Evolutionary conservation across 768 basidiomycete species (phyloP), one percentile per base, ranked within the genome.

Genomic region (Lactifluus piperatus): DNA sequence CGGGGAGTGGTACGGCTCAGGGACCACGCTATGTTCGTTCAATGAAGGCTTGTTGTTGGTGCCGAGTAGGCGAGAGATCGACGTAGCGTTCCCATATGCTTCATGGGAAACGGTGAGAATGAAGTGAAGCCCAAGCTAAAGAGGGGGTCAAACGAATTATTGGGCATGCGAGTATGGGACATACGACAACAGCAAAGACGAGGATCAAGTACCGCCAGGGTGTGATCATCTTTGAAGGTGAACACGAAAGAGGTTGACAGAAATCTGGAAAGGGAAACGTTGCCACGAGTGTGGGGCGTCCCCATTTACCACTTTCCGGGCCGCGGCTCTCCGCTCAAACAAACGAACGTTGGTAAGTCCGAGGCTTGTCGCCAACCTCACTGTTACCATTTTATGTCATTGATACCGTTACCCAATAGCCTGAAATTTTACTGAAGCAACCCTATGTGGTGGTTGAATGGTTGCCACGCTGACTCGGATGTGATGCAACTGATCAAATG

Each of bases 171-270:
- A 10, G 2, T 3, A 13, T 18, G 36, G n/a, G 65, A 60, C 72
- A 51, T 53, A 73, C 73, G 50, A 74, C 63, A 64, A 69, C 66
- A 62, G 26, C 54, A 58, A 73, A 63, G 58, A 72, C 71, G 58
- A 83, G 69, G 32, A 79, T 56, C 51, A 86, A 70, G 58, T 83
- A 81, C 65, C 84, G 79, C 73, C 80, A 76, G 46, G 82, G 78
- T 51, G 84, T 81, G 77, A 83, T 77, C 77, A 82, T 79, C n/a
- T 64, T 69, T 71, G 69, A 27, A 43, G 45, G 26, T 14, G 52
- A 48, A 26, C 30, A 1, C 53, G 41, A 34, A 10, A 5, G n/a
- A 26, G 16, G 26, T 32, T 18, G 34, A n/a, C 26, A 47, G 30
- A 36, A 51, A 22, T 5, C n/a, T n/a, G 32, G 45, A 48, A 51